These are phyloP conservation scores for Cordyceps pruinosa DNA, from an alignment of 2,329 filamentous ascomycete species.

Conservation along the genomic window DNA sequence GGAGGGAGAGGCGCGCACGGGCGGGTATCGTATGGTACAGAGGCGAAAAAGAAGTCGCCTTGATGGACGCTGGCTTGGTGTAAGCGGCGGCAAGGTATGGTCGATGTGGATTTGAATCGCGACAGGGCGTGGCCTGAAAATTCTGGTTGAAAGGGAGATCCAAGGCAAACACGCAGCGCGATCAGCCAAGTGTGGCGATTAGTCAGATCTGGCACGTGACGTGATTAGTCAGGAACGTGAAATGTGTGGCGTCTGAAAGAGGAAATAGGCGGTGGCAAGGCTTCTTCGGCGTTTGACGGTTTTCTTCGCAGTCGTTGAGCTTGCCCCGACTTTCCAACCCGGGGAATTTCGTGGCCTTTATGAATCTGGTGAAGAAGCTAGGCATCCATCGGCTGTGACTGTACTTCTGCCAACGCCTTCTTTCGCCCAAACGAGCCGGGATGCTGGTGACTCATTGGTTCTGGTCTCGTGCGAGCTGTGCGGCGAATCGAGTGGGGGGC, in stretches of 20 bases:
- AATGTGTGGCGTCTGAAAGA: background rate
- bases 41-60: slow-evolving; percentile 1
- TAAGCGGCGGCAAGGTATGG: slow-evolving; percentile 8
- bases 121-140: slow-evolving; percentile 27
- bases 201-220: slow-evolving; percentile 9
- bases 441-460: slow-evolving; percentile 10
- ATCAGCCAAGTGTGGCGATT: background rate
- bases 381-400: slow-evolving; percentile 8
- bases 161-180: slow-evolving; percentile 10
- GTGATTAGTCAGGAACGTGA: background rate
- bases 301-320: background rate
- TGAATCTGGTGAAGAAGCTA: background rate
- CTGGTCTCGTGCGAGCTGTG: background rate
- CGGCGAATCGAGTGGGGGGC: background rate
- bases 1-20: slow-evolving; percentile 1
- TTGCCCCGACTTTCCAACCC: background rate
- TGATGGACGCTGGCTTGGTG: slow-evolving; percentile 5
- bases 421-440: background rate
- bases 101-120: slow-evolving; percentile 12
- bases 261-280: too few species aligned
- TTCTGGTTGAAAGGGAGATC: slow-evolving; percentile 25
- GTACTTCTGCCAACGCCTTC: background rate
- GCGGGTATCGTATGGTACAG: slow-evolving; percentile 9
- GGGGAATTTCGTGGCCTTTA: slow-evolving; percentile 2
- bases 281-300: too few species aligned